Evolutionary conservation across 148 eudicot species (phyloP).

Genomic region (Chenopodium berlandieri): DNA sequence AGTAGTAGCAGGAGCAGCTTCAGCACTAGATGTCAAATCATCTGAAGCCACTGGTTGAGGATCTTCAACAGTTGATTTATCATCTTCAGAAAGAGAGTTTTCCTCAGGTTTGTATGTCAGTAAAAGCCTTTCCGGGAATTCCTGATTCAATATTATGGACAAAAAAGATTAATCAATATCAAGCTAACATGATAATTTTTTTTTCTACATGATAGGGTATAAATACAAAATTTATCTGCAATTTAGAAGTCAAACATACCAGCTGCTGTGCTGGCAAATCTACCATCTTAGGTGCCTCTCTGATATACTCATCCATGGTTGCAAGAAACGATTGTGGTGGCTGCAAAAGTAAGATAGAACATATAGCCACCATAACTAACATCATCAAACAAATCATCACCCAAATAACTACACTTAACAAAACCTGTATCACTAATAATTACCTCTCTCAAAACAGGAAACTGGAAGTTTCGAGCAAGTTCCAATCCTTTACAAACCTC

Average conservation of each 20-base stretch:
- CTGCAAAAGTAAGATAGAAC: constrained; percentile 40
- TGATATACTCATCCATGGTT: constrained; percentile 97
- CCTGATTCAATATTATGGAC: constrained; percentile 49
- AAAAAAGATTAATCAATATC: not conserved
- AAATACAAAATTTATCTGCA: not conserved
- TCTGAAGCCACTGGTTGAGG: constrained; percentile 44
- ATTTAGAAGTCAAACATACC: constrained; percentile 37
- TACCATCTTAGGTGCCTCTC: constrained; percentile 94
- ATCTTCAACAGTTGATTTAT: constrained; percentile 42
- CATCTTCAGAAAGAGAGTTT: constrained; percentile 45
- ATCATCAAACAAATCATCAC: not conserved
- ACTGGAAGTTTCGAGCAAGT: constrained; percentile 96
- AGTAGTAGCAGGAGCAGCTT: constrained; percentile 38
- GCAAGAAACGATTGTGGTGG: constrained; percentile 53
- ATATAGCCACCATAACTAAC: constrained; percentile 19
- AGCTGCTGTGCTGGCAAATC: constrained; percentile 60
- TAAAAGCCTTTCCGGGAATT: constrained; percentile 84
- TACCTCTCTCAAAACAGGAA: constrained; percentile 94
- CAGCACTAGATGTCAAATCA: constrained; percentile 35
- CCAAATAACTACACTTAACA: not conserved
- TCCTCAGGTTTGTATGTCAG: constrained; percentile 83
- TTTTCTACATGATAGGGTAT: not conserved
- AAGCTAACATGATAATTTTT: not conserved
- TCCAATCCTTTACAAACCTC: constrained; percentile 94
- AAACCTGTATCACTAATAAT: constrained; percentile 9